phyloP scores from a whole-genome alignment of 2,329 filamentous ascomycete species.

The Curvularia eragrostidis region DNA sequence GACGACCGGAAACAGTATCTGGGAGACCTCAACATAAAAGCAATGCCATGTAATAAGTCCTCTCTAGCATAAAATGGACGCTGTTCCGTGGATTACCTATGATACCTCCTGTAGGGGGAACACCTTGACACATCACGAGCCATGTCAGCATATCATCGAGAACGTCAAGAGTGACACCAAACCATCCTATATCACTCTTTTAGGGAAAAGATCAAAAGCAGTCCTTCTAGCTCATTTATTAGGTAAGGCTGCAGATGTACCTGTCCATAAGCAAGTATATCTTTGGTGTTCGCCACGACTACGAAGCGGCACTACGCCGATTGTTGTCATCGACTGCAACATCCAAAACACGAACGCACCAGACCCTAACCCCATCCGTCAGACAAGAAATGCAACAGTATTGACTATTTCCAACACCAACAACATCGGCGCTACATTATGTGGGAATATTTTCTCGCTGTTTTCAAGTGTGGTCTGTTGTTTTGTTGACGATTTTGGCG shows the following conservation, averaged over 20 bases:
- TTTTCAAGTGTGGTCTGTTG: conserved; percentile 10
- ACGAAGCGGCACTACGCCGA: neutral
- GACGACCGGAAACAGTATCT: neutral
- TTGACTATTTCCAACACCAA: neutral
- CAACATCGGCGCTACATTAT: neutral
- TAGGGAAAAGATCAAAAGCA: neutral
- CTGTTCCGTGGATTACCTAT: neutral
- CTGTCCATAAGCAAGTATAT: neutral
- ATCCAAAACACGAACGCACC: neutral
- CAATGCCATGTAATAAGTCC: neutral
- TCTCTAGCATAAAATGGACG: neutral
- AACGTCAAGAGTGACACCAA: neutral
- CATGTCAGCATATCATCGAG: neutral
- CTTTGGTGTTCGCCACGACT: neutral
- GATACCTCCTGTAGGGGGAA: neutral
- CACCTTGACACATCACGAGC: neutral
- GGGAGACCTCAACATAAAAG: neutral
- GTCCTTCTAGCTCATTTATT: neutral
- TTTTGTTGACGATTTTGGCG: conserved; percentile 9
- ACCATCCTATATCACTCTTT: neutral
- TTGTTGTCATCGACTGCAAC: neutral
- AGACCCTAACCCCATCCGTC: neutral
- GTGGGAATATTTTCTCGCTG: neutral
- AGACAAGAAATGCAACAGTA: neutral
- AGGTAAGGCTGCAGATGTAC: neutral